phyloP scores from a whole-genome alignment of 805 yeast species.

The Hanseniaspora pseudoguilliermondii region DNA sequence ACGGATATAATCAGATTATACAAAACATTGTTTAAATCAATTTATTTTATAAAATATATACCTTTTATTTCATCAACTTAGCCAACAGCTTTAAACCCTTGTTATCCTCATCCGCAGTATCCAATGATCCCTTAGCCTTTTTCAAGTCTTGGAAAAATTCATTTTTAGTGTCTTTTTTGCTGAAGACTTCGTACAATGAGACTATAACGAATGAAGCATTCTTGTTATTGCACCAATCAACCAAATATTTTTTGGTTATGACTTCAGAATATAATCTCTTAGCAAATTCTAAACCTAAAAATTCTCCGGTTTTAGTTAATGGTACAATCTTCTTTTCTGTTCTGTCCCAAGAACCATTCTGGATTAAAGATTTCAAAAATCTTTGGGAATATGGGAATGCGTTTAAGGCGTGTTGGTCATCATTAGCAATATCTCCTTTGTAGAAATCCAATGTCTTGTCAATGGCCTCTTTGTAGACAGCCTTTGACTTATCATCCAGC shows the following conservation, averaged over 20 bases:
- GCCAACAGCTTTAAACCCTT: conserved; percentile 51
- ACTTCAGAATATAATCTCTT: conserved; percentile 39
- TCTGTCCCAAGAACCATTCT: conserved; percentile 73
- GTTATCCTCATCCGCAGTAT: conserved; percentile 34
- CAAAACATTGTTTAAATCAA: no score
- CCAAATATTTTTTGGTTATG: conserved; percentile 38
- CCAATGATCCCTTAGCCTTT: conserved; percentile 35
- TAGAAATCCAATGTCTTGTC: conserved; percentile 45
- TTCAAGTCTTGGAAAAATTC: conserved; percentile 45
- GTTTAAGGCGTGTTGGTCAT: conserved; percentile 47
- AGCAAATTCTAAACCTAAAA: conserved; percentile 50
- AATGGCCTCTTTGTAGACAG: conserved; percentile 37
- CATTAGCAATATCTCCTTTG: conserved; percentile 55
- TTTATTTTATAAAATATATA: neutral
- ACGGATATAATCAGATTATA: no score
- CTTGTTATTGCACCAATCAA: conserved; percentile 55
- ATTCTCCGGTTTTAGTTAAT: conserved; percentile 31
- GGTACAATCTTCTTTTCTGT: conserved; percentile 41
- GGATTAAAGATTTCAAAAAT: conserved; percentile 61
- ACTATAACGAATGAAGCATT: conserved; percentile 72
- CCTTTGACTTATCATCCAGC: conserved; percentile 28
- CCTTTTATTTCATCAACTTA: conserved; percentile 26
- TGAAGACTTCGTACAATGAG: conserved; percentile 57
- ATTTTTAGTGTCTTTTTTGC: conserved; percentile 32
- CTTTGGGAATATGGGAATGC: conserved; percentile 58